phyloP scores from a whole-genome alignment of 352 stramenopile species.

The Phytophthora ohioensis region DNA sequence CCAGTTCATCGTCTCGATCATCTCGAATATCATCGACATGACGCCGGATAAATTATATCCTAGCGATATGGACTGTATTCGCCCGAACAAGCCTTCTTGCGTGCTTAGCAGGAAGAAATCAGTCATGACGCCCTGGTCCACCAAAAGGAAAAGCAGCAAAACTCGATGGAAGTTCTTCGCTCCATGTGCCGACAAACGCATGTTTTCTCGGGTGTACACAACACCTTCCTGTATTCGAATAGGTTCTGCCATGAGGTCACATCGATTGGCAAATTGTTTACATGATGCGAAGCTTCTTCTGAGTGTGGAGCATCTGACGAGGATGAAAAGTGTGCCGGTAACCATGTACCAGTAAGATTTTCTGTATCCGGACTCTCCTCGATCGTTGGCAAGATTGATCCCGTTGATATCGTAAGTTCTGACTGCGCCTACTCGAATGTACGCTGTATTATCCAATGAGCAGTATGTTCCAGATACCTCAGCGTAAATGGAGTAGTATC shows the following conservation, averaged over 20 bases:
- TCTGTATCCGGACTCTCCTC: conserved; percentile 18
- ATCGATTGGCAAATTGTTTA: conserved; percentile 19
- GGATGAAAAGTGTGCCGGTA: conserved; percentile 18
- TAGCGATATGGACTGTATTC: conserved; percentile 41
- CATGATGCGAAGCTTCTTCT: conserved; percentile 29
- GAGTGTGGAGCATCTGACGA: conserved; percentile 23
- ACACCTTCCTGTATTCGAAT: conserved; percentile 30
- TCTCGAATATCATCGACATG: conserved; percentile 44
- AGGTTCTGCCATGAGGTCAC: conserved; percentile 13
- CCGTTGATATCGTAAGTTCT: conserved; percentile 38
- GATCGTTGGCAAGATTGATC: conserved; percentile 15
- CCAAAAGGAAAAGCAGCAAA: conserved; percentile 26
- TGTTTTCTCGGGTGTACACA: conserved; percentile 31
- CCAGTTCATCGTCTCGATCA: conserved; percentile 40
- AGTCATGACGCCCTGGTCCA: conserved; percentile 38
- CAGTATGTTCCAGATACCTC: conserved; percentile 32
- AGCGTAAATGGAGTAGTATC: conserved; percentile 43
- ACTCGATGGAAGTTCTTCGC: conserved; percentile 32
- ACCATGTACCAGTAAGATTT: conserved; percentile 41
- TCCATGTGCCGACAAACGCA: conserved; percentile 22
- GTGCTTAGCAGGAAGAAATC: conserved; percentile 39
- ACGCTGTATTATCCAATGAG: conserved; percentile 11
- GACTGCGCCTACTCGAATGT: conserved; percentile 14
- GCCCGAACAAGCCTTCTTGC: conserved; percentile 32
- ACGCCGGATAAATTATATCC: conserved; percentile 38